A percentile compares a stretch with the other conserved stretches of the same genome.
These are phyloP conservation scores for Ascochyta rabiei DNA, from an alignment of 2,329 filamentous ascomycete species.

Conservation along the genomic window DNA sequence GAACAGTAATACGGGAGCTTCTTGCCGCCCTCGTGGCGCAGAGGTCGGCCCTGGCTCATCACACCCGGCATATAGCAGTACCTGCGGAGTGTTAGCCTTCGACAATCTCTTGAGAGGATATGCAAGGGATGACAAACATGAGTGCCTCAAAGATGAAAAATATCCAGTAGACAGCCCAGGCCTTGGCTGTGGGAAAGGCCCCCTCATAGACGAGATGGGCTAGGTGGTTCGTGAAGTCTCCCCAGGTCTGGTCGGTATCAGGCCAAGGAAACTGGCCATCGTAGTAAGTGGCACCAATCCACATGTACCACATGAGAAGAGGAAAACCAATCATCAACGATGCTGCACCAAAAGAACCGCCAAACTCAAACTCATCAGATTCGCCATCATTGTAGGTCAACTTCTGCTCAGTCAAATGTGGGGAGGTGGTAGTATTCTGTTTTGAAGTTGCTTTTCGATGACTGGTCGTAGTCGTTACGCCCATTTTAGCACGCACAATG, in stretches of 20 bases:
- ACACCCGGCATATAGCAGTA: constrained; percentile 77
- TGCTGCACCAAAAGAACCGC: constrained; percentile 76
- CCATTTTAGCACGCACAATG: neutral
- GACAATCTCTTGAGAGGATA: constrained; percentile 77
- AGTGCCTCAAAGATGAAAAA: constrained; percentile 14
- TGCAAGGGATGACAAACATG: constrained; percentile 60
- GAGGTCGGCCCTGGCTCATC: constrained; percentile 82
- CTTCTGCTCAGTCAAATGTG: neutral
- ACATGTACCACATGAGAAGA: constrained; percentile 97
- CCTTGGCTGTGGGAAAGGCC: constrained; percentile 79
- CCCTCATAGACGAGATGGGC: constrained; percentile 75
- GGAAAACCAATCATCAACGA: constrained; percentile 92
- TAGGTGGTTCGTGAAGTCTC: constrained; percentile 74
- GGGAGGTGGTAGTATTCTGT: neutral
- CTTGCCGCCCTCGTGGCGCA: constrained; percentile 79
- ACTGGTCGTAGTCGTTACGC: constrained; percentile 3
- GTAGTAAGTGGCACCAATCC: constrained; percentile 92
- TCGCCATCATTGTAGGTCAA: constrained; percentile 18
- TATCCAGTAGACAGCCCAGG: constrained; percentile 90
- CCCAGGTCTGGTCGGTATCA: constrained; percentile 66
- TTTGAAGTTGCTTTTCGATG: neutral
- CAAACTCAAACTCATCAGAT: constrained; percentile 75
- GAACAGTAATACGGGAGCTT: constrained; percentile 94
- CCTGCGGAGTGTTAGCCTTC: constrained; percentile 58
- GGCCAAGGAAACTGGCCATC: constrained; percentile 77